Evolutionary conservation across 305 asterid species (phyloP).

Genomic region (Andrographis paniculata): DNA sequence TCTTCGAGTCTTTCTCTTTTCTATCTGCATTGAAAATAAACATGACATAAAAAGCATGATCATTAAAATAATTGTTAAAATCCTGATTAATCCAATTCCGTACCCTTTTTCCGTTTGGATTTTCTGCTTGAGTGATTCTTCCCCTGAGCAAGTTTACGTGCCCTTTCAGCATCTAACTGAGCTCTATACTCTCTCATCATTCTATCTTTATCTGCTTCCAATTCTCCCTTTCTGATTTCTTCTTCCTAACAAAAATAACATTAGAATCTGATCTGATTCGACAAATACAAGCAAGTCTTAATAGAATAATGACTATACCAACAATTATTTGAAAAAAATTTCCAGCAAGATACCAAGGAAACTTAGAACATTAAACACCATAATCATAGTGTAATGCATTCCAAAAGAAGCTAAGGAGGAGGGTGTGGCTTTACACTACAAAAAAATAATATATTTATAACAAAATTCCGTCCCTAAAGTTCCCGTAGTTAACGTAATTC

Average conservation of each 20-base stretch:
- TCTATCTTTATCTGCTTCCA: conserved; percentile 94
- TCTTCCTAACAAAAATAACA: conserved; percentile 70
- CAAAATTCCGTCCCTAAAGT: no score
- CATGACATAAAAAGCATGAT: conserved; percentile 8
- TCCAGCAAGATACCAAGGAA: neutral
- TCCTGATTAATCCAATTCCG: conserved; percentile 8
- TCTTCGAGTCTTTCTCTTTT: conserved; percentile 65
- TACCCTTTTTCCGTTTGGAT: conserved; percentile 62
- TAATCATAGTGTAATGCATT: no score
- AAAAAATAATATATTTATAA: no score
- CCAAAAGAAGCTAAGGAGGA: no score
- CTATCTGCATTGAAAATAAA: conserved; percentile 42
- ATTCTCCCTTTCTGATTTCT: conserved; percentile 89
- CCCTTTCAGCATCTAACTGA: conserved; percentile 95
- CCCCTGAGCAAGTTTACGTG: conserved; percentile 74
- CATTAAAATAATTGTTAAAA: conserved; percentile 10
- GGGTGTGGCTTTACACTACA: no score
- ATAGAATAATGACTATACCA: neutral
- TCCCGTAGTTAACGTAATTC: no score
- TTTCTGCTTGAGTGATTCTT: conserved; percentile 75
- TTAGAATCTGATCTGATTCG: conserved; percentile 15
- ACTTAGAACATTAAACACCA: no score
- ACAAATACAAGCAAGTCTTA: neutral
- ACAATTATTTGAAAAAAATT: neutral
- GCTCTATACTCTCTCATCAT: conserved; percentile 98